Conservation (phyloP, 768 basidiomycete genomes). For the Termitomyces sp. region DNA sequence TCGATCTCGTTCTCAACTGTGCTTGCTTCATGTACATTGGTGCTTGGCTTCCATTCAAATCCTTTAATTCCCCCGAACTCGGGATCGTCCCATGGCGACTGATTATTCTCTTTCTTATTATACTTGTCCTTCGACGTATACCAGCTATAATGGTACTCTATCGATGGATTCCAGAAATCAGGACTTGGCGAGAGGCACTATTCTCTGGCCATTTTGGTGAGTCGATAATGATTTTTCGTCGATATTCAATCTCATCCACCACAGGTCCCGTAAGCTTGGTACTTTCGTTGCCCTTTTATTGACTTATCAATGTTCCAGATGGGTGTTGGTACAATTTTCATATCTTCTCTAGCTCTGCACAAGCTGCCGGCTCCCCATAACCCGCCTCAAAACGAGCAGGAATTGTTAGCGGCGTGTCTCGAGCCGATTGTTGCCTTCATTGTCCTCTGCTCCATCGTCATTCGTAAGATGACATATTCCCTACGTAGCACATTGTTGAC, state of each 20-base stretch:
- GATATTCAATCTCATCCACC: not conserved
- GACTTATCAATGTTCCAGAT: conserved; percentile 44
- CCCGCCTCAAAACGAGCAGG: conserved; percentile 66
- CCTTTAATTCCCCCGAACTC: conserved; percentile 52
- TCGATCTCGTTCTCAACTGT: conserved; percentile 84
- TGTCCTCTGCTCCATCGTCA: conserved; percentile 81
- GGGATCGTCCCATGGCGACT: conserved; percentile 72
- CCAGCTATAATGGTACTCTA: conserved; percentile 77
- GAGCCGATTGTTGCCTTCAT: conserved; percentile 87
- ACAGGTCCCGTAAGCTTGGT: conserved; percentile 49
- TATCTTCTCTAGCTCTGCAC: conserved; percentile 68
- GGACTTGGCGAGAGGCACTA: conserved; percentile 78
- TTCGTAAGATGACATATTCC: conserved; percentile 42
- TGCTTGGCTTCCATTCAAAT: conserved; percentile 75
- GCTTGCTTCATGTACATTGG: conserved; percentile 83
- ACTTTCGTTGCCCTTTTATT: not conserved
- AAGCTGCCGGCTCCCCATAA: conserved; percentile 52
- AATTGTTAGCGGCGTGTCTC: conserved; percentile 67
- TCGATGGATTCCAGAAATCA: conserved; percentile 83
- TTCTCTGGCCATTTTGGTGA: conserved; percentile 91
- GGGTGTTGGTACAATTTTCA: conserved; percentile 91
- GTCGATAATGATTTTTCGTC: conserved; percentile 6
- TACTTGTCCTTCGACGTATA: conserved; percentile 76
- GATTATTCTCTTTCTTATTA: conserved; percentile 57
- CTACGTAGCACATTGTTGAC: not conserved